Evolutionary conservation across 495 filamentous ascomycete species (phyloP), one percentile per base, ranked within the genome.

Genomic region (Pseudotulostoma volvatum): DNA sequence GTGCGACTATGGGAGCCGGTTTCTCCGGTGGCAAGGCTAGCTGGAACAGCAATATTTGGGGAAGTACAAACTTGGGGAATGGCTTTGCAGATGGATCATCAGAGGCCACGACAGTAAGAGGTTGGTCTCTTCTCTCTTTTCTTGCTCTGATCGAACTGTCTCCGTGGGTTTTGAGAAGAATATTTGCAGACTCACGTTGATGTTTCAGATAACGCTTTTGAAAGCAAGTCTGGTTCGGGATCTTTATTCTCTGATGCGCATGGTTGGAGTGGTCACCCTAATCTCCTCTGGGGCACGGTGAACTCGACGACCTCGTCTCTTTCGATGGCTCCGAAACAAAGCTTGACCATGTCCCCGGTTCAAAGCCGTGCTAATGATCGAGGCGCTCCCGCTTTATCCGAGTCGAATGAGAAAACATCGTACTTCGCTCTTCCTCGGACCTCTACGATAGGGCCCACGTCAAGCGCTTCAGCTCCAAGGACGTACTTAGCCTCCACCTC

Each of bases 171-270:
- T n/a, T n/a, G n/a, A n/a, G n/a, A n/a, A n/a, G n/a, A n/a, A n/a
- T n/a, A n/a, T n/a, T n/a, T n/a, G n/a, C n/a, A n/a, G n/a, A n/a
- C n/a, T n/a, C n/a, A n/a, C n/a, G n/a, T n/a, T n/a, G n/a, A n/a
- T n/a, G n/a, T n/a, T n/a, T n/a, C n/a, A n/a, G 11, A 63, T 1
- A 44, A 41, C 13, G 52, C 46, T 8, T 59, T 59, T 23, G 67
- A 73, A 43, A 63, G 59, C 4, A 72, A 74, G 45, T 68, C 70
- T 19, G 79, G 80, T 17, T 82, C 79, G 2, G 66, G 75, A 18
- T 78, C 78, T 21, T 52, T 84, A 19, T 52, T 80, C 31, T 81
- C 78, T 1, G 76, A 79, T 46, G 68, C 73, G 1, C 76, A 84
- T 47, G 56, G 55, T 21, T 73, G 68, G 69, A 58, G 47, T 47